Conservation (phyloP, 2,329 filamentous ascomycete species). For the Verticillium albo-atrum region DNA sequence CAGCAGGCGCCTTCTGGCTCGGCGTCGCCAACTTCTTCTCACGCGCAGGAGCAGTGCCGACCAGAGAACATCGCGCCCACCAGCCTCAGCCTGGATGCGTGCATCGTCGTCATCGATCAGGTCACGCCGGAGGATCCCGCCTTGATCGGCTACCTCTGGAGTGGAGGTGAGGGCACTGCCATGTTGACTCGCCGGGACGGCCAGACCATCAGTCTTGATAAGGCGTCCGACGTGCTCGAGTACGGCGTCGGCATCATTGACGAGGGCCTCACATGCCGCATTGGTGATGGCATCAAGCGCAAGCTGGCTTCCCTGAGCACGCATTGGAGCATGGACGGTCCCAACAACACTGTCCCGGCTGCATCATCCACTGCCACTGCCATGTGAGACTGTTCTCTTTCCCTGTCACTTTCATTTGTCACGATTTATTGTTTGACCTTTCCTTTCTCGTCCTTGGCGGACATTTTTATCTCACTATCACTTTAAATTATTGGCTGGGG, state of each 20-base stretch:
- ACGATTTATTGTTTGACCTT: not conserved
- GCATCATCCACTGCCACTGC: too few species aligned
- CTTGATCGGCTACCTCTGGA: slow-evolving; percentile 33
- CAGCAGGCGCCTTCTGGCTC: not conserved
- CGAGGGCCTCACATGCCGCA: slow-evolving; percentile 33
- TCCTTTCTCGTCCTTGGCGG: not conserved
- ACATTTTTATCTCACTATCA: not conserved
- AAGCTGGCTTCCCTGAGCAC: slow-evolving; percentile 30
- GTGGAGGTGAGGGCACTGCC: slow-evolving; percentile 25
- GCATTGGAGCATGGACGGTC: slow-evolving; percentile 32
- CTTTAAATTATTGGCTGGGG: not conserved
- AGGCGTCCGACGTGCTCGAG: slow-evolving; percentile 30
- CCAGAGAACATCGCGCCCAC: slow-evolving; percentile 3
- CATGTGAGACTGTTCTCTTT: slow-evolving; percentile 1
- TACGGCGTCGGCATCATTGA: slow-evolving; percentile 36
- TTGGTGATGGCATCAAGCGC: slow-evolving; percentile 40
- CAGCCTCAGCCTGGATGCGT: not conserved
- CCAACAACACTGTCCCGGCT: slow-evolving; percentile 3
- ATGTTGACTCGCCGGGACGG: slow-evolving; percentile 28
- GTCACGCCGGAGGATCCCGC: slow-evolving; percentile 32
- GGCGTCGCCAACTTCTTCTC: slow-evolving; percentile 11
- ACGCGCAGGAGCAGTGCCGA: not conserved
- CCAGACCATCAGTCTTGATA: slow-evolving; percentile 27
- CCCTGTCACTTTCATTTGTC: not conserved
- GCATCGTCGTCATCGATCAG: slow-evolving; percentile 32